A percentile compares a stretch with the other conserved stretches of the same genome.
Evolutionary conservation across 352 stramenopile genomes (phyloP).

Genomic region (Phytophthora rubi): DNA sequence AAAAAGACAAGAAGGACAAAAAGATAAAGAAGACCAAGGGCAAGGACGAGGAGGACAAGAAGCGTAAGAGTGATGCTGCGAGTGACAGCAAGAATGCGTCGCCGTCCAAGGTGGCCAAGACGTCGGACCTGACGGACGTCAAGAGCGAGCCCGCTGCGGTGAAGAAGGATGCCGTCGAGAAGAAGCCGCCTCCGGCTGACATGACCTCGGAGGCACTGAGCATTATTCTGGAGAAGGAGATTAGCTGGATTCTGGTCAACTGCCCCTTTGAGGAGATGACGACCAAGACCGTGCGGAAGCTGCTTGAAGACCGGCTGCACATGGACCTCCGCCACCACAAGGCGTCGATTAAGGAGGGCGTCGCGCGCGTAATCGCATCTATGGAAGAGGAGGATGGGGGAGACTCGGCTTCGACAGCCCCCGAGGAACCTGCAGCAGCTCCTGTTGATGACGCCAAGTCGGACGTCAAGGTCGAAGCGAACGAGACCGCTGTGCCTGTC

Average conservation of each 20-base stretch:
- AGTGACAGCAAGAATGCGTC: constrained; percentile 23
- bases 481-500: constrained; percentile 10
- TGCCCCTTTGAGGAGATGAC: constrained; percentile 86
- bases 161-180: constrained; percentile 20
- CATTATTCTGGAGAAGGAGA: constrained; percentile 75
- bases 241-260: constrained; percentile 80
- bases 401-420: constrained; percentile 25
- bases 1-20: constrained; percentile 48
- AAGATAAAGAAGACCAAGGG: constrained; percentile 44
- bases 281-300: constrained; percentile 79
- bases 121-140: constrained; percentile 39
- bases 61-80: constrained; percentile 47
- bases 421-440: constrained; percentile 18
- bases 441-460: constrained; percentile 16
- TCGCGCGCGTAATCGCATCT: constrained; percentile 75
- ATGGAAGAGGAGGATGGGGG: constrained; percentile 64
- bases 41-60: constrained; percentile 41
- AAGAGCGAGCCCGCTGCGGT: constrained; percentile 33
- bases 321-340: constrained; percentile 83
- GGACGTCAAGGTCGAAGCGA: constrained; percentile 29
- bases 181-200: constrained; percentile 33
- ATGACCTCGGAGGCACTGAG: constrained; percentile 55
- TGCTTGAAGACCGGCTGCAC: constrained; percentile 71
- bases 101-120: constrained; percentile 56
- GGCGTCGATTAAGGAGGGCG: constrained; percentile 74